A percentile compares a stretch with the other conserved stretches of the same genome.
Conservation (phyloP, 495 filamentous ascomycete genomes). For the Neurospora africana region DNA sequence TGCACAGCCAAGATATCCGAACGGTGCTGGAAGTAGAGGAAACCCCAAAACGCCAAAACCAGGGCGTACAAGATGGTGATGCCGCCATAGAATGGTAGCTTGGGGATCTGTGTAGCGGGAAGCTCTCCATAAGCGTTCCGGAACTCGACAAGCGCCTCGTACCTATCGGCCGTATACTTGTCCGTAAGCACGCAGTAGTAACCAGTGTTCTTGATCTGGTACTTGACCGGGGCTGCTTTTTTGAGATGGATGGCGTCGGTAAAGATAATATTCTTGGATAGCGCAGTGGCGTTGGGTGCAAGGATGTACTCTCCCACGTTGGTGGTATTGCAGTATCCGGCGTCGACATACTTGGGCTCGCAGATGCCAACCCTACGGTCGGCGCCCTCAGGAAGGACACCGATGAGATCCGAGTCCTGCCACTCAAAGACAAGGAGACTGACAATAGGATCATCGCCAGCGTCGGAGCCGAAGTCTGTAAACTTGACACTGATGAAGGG, state of each 20-base stretch:
- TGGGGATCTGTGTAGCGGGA: constrained; percentile 87
- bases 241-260: constrained; percentile 78
- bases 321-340: constrained; percentile 56
- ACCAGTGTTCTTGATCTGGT: constrained; percentile 74
- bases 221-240: constrained; percentile 60
- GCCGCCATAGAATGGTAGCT: constrained; percentile 94
- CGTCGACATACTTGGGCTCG: constrained; percentile 53
- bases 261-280: constrained; percentile 57
- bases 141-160: constrained; percentile 77
- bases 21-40: constrained; percentile 90
- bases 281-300: constrained; percentile 55
- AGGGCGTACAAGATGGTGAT: constrained; percentile 91
- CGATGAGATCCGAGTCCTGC: constrained; percentile 71
- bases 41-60: constrained; percentile 80
- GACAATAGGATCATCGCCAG: constrained; percentile 57
- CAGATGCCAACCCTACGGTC: constrained; percentile 64
- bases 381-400: constrained; percentile 32
- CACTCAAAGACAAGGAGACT: constrained; percentile 93
- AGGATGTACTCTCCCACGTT: constrained; percentile 83
- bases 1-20: constrained; percentile 95
- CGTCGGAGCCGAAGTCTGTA: constrained; percentile 44
- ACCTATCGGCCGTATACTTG: constrained; percentile 50
- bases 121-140: constrained; percentile 94
- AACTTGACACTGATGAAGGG: constrained; percentile 85
- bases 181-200: constrained; percentile 91